Percentiles rank a stretch among this genome's conserved stretches.
Evolutionary conservation across 495 filamentous ascomycete genomes (phyloP).

Genomic region (Cercophora sp.): DNA sequence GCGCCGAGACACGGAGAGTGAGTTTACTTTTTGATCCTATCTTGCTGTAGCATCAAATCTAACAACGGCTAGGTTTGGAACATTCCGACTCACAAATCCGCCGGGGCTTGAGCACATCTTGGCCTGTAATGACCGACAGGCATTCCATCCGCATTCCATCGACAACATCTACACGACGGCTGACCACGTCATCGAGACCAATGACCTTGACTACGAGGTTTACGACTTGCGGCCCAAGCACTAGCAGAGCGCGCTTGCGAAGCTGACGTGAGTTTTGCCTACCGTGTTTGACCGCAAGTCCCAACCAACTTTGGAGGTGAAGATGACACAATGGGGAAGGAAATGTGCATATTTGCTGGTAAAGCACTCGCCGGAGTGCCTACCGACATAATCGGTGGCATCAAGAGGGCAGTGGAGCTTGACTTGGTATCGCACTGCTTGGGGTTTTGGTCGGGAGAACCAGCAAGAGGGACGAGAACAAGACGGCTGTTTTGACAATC

Average conservation of each 20-base stretch:
- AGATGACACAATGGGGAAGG: too few species aligned
- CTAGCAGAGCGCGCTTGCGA: too few species aligned
- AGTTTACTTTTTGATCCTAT: constrained; percentile 62
- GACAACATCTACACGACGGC: constrained; percentile 81
- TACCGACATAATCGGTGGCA: too few species aligned
- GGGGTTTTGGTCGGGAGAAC: too few species aligned
- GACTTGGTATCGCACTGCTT: too few species aligned
- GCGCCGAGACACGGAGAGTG: constrained; percentile 75
- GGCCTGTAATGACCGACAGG: constrained; percentile 64
- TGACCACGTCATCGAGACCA: constrained; percentile 72
- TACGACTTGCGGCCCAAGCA: constrained; percentile 24
- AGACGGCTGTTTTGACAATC: too few species aligned
- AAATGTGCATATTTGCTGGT: too few species aligned
- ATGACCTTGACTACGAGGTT: constrained; percentile 22
- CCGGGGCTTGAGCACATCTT: constrained; percentile 79
- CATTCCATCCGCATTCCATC: constrained; percentile 70
- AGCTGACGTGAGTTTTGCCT: background rate
- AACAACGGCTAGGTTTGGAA: constrained; percentile 65
- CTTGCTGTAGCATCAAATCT: background rate
- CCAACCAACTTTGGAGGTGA: too few species aligned
- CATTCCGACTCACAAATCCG: constrained; percentile 89
- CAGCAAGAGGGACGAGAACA: too few species aligned
- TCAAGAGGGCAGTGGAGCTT: too few species aligned
- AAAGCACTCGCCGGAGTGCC: too few species aligned
- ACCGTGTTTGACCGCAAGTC: too few species aligned